Base-by-base conservation (phyloP, 495 filamentous ascomycete species). In the Xylaria venustula region DNA sequence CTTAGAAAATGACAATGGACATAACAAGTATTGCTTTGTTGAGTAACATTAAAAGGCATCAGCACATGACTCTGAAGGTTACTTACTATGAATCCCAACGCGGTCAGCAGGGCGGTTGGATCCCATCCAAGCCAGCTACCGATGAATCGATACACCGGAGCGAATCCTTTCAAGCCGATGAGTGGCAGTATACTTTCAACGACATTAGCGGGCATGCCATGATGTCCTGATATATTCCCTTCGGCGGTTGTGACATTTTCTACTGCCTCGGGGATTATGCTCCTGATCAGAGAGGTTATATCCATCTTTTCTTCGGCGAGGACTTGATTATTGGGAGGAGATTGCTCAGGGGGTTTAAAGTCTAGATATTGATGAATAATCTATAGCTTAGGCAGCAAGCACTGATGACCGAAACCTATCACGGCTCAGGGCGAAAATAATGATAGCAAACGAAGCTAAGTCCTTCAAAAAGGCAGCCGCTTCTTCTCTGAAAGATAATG, bases 61-160 rank as follows among this genome's bases (percentile, higher is more conserved):
- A n/a, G n/a, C n/a, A n/a, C n/a, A n/a, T 34, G 30, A 34, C 30
- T 11, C 30, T 11, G 4, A 34, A 11, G 11, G 11, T 34, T 34
- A 40, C 37, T 40, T 40, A 40, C 37, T 46, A 75, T 0, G 32
- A 77, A 52, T 12, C 73, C 76, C 11, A 68, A 58, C 15, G 65
- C 9, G 5, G 71, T 66, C 25, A 81, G 65, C 12, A 80, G 58
- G 37, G 71, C 56, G 0, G 74, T 67, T 14, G 75, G 75, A 40
- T 81, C 74, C 20, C 78, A 42, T 23, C 76, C 77, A 4, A 79
- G 60, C 42, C 60, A 62, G 22, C 47, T 65, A 14, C 73, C 74
- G 8, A 71, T 36, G 19, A 68, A 56, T 11, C 58, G 58, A 40
- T 72, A 67, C 12, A 70, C 30, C 8, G 67, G 67, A 11, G 50